Conservation (phyloP, 345 rosid species). For the Eucalyptus brandiana region DNA sequence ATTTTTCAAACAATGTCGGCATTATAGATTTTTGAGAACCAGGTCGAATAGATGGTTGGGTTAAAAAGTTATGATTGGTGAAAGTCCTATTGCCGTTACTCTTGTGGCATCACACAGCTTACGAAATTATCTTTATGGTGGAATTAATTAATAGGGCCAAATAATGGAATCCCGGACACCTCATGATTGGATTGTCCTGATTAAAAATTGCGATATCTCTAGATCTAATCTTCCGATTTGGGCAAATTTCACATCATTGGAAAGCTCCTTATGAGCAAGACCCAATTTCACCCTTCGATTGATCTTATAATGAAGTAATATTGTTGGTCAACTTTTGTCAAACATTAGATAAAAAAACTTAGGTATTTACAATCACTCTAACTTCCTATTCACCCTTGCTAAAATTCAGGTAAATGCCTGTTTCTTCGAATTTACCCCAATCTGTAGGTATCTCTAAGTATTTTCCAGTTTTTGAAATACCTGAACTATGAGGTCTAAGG, state of each 20-base stretch:
- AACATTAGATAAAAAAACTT: not conserved
- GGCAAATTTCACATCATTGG: not conserved
- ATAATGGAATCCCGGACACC: not conserved
- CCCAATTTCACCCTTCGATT: not conserved
- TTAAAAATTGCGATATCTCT: not conserved
- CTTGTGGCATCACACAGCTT: not conserved
- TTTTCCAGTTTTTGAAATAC: not conserved
- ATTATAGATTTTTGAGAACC: not conserved
- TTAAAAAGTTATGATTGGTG: not conserved
- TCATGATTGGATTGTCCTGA: not conserved
- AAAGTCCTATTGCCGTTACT: not conserved
- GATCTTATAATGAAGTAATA: not conserved
- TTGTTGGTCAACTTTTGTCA: not conserved
- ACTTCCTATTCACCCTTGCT: not conserved
- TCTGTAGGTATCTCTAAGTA: not conserved
- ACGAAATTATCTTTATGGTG: not conserved
- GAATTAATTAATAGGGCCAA: not conserved
- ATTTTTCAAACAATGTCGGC: not conserved
- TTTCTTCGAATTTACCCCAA: not conserved
- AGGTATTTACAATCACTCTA: not conserved
- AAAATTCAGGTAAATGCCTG: no score
- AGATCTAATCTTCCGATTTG: not conserved
- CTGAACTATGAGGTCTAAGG: no score
- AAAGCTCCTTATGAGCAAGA: not conserved
- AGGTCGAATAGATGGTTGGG: not conserved